Base-by-base conservation (phyloP, 73 alveolate genomes). In the Tetrahymena elliotti region DNA sequence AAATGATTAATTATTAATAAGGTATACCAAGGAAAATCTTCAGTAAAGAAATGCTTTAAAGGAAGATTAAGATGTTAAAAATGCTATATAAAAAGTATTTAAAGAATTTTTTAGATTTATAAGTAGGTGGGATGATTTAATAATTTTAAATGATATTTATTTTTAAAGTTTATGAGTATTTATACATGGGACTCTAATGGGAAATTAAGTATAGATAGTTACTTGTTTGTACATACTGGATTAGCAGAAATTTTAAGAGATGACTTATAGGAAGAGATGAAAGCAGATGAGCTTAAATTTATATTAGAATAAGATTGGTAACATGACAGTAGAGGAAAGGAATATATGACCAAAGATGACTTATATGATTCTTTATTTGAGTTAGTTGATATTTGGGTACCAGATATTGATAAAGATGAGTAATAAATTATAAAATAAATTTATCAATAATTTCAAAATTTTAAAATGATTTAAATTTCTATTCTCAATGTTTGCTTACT, bases 311-410 rank as follows among this genome's bases (percentile, higher is more conserved):
- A 94, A 94, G 93, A 94, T 88, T 20, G 98, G 95, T 96, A 95
- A 27, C 95, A 95, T 47, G 98, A 97, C 84, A 92, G 96, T 18
- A 95, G 93, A 93, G 97, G 97, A 34, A 82, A 97, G 36, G 98
- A 97, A 27, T 95, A 95, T 92, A 96, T 98, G 94, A 95, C 94
- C 37, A 93, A 93, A 31, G 83, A 97, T 83, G 97, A 95, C 31
- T 97, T 98, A 38, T 98, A 40, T 95, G 97, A 97, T 83, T 95
- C 98, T 35, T 93, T 98, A 35, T 98, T 97, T 93, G 98, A 97
- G 92, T 93, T 98, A 84, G 98, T 97, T 0, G 99, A 98, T 93
- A 96, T 97, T 34, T 98, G 99, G 99, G 96, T 98, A 83, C 99
- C 98, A 34, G 96, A 96, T 84, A 95, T 97, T 68, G 98, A 97